Conservation (phyloP, 2,329 filamentous ascomycete genomes). For the Onygenales sp. region DNA sequence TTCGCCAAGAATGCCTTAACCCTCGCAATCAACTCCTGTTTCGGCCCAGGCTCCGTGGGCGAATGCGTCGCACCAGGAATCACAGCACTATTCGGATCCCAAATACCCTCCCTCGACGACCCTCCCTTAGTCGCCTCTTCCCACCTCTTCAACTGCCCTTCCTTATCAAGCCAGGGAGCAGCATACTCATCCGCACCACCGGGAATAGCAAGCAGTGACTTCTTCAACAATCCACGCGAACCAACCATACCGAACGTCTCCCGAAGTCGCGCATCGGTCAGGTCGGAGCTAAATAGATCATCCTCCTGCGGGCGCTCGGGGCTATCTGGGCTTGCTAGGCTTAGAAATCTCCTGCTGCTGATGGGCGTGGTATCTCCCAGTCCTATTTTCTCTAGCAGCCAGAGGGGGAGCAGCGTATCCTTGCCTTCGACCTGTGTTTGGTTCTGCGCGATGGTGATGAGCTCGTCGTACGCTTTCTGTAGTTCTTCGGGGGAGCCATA, state of each 20-base stretch:
- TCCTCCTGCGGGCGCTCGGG: conserved; percentile 58
- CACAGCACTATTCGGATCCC: conserved; percentile 40
- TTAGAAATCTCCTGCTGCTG: conserved; percentile 50
- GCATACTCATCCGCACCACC: conserved; percentile 39
- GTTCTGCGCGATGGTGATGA: conserved; percentile 24
- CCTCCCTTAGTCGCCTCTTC: conserved; percentile 28
- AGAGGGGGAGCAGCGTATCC: conserved; percentile 25
- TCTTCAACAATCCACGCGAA: conserved; percentile 25
- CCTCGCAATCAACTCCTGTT: conserved; percentile 23
- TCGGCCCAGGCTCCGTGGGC: conserved; percentile 36
- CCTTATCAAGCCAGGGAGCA: conserved; percentile 36
- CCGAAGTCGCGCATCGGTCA: conserved; percentile 49
- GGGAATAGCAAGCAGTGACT: conserved; percentile 34
- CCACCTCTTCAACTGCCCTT: conserved; percentile 34
- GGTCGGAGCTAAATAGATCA: conserved; percentile 78
- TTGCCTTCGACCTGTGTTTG: conserved; percentile 13
- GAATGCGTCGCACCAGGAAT: conserved; percentile 42
- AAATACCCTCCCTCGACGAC: conserved; percentile 25
- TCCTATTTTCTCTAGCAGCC: conserved; percentile 23
- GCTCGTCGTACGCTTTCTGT: conserved; percentile 21
- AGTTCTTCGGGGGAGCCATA: conserved; percentile 8
- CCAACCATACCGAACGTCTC: conserved; percentile 53
- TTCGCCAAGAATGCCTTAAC: conserved; percentile 25
- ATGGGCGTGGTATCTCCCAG: conserved; percentile 34
- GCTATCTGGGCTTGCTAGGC: conserved; percentile 43